Conservation (phyloP, 192 early-diverging fungal genomes). For the Phycomyces nitens region DNA sequence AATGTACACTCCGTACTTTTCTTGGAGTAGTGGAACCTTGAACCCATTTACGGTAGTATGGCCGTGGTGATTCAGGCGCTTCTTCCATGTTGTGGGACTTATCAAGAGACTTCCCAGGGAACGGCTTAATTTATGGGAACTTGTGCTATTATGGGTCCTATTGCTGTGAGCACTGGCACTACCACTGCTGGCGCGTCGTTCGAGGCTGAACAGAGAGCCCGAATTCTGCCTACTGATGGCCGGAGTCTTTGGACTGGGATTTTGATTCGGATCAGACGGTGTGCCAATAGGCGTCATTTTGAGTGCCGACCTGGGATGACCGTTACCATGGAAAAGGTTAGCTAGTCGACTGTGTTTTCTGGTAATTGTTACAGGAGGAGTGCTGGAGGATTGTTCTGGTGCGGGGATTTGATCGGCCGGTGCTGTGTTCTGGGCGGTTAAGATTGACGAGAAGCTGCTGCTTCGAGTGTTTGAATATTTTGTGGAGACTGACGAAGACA, state of each 20-base stretch:
- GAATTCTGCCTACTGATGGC: too few species aligned
- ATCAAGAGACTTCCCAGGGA: conserved; percentile 4
- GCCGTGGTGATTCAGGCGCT: background rate
- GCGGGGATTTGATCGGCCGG: too few species aligned
- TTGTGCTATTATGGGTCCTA: background rate
- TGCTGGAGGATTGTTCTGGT: too few species aligned
- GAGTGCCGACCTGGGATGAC: background rate
- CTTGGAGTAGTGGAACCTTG: conserved; percentile 8
- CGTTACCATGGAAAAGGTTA: too few species aligned
- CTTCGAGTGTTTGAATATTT: too few species aligned
- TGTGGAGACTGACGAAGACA: too few species aligned
- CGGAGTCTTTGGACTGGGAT: background rate
- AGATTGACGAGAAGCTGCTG: too few species aligned
- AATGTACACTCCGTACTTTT: conserved; percentile 26
- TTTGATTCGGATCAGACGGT: background rate
- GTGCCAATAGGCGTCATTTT: conserved; percentile 5
- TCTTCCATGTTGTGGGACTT: background rate
- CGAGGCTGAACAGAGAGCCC: too few species aligned
- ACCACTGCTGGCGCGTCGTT: background rate
- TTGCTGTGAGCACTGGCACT: conserved; percentile 4
- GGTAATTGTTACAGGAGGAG: too few species aligned
- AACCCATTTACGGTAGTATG: background rate
- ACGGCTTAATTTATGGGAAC: conserved; percentile 5
- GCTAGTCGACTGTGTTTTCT: too few species aligned
- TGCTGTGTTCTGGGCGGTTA: too few species aligned